Percentiles rank a stretch among this genome's conserved stretches.
These are phyloP conservation scores for Colletotrichum brevisporum DNA, from an alignment of 2,329 filamentous ascomycete species.

Conservation along the genomic window DNA sequence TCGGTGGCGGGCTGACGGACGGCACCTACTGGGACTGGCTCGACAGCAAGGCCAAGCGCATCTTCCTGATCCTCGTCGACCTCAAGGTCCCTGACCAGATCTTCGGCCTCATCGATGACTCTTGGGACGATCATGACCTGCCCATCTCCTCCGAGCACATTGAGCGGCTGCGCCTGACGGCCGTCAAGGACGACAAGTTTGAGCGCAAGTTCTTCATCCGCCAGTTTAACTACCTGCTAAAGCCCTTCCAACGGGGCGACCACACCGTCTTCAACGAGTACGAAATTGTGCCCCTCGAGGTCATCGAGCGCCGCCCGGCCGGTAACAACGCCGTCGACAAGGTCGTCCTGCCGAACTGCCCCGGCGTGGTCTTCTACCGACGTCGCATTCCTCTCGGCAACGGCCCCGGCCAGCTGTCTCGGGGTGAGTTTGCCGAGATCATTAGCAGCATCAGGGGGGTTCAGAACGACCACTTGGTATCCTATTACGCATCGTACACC, in stretches of 20 bases:
- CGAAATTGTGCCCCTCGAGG: constrained; percentile 79
- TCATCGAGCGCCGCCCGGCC: constrained; percentile 70
- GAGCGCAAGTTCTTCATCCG: constrained; percentile 78
- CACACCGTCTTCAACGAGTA: constrained; percentile 76
- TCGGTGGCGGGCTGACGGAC: constrained; percentile 78
- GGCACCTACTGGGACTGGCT: constrained; percentile 87
- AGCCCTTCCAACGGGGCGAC: constrained; percentile 71
- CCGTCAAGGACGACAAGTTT: constrained; percentile 71
- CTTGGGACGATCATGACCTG: constrained; percentile 83
- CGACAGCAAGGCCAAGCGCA: constrained; percentile 74
- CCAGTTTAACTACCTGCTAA: constrained; percentile 80
- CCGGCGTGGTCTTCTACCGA: constrained; percentile 70
- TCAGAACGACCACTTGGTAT: constrained; percentile 78
- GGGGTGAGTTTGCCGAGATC: constrained; percentile 72
- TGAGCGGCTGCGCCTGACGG: constrained; percentile 72
- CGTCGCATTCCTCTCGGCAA: constrained; percentile 69
- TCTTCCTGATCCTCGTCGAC: constrained; percentile 81
- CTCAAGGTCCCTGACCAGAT: constrained; percentile 80
- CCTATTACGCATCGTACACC: constrained; percentile 79
- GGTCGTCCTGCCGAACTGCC: constrained; percentile 74
- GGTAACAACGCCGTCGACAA: constrained; percentile 63
- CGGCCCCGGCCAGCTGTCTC: constrained; percentile 59
- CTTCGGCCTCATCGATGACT: constrained; percentile 81
- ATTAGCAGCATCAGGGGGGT: constrained; percentile 71
- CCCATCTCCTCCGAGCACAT: constrained; percentile 78